phyloP scores from a whole-genome alignment of 495 filamentous ascomycete species.

The Darksidea phi region DNA sequence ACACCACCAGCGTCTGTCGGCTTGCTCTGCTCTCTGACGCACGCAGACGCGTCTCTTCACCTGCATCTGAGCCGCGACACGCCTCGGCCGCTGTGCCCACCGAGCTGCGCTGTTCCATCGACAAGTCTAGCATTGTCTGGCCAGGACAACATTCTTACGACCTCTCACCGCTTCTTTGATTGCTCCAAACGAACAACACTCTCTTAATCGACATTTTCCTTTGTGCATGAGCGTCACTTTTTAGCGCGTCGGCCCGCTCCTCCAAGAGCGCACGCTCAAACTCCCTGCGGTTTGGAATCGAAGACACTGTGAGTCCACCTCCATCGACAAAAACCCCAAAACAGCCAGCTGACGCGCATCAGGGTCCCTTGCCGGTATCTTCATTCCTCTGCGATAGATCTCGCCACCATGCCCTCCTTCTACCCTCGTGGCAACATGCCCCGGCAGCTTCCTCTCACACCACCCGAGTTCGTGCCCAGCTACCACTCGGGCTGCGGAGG shows the following conservation, averaged over 20 bases:
- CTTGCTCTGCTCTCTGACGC: conserved; percentile 6
- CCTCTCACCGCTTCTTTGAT: conserved; percentile 23
- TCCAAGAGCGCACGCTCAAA: conserved; percentile 32
- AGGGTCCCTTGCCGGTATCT: conserved; percentile 35
- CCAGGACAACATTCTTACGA: conserved; percentile 29
- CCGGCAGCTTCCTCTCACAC: conserved; percentile 41
- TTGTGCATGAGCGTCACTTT: conserved; percentile 36
- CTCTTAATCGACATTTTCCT: conserved; percentile 11
- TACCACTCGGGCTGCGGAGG: conserved; percentile 38
- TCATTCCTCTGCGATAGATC: conserved; percentile 28
- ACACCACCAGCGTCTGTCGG: conserved; percentile 1
- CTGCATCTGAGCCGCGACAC: conserved; percentile 15
- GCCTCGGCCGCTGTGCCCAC: neutral
- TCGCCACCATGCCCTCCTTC: conserved; percentile 40
- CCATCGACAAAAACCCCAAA: neutral
- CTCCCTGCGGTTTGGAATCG: conserved; percentile 21
- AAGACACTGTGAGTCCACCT: conserved; percentile 31
- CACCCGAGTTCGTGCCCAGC: conserved; percentile 43
- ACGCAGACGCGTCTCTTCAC: conserved; percentile 14
- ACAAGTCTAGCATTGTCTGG: conserved; percentile 9
- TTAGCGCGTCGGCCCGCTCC: conserved; percentile 31
- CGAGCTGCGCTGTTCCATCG: conserved; percentile 1
- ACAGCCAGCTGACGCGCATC: neutral
- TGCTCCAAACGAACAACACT: conserved; percentile 19
- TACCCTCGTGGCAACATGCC: conserved; percentile 33